These are phyloP conservation scores for Caloboletus inedulis DNA, from an alignment of 1,284 basidiomycete genomes.

Conservation along the genomic window DNA sequence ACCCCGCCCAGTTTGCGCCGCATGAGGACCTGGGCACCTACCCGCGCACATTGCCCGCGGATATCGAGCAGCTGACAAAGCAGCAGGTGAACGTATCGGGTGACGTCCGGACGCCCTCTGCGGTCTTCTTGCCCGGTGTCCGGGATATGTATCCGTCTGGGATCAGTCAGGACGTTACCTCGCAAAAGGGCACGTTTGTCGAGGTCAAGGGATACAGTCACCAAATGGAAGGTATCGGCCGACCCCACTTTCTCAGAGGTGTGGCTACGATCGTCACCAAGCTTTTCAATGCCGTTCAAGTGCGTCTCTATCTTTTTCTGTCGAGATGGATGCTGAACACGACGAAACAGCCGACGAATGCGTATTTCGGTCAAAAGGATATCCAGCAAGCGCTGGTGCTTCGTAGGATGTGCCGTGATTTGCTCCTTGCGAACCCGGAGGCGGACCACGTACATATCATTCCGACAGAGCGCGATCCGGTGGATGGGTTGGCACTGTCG, in stretches of 20 bases:
- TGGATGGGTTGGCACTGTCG: conserved; percentile 75
- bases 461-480: conserved; percentile 73
- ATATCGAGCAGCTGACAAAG: conserved; percentile 53
- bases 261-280: conserved; percentile 96
- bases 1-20: conserved; percentile 96
- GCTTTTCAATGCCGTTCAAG: conserved; percentile 90
- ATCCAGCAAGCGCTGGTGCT: conserved; percentile 94
- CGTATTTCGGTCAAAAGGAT: conserved; percentile 98
- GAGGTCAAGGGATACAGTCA: conserved; percentile 86
- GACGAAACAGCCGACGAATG: conserved; percentile 69
- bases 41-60: conserved; percentile 76
- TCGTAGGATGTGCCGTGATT: conserved; percentile 78
- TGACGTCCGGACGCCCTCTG: conserved; percentile 47
- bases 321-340: conserved; percentile 1
- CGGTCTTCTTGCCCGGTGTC: conserved; percentile 77
- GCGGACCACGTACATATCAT: conserved; percentile 74
- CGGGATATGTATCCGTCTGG: conserved; percentile 88
- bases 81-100: conserved; percentile 27
- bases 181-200: conserved; percentile 87
- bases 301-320: conserved; percentile 30
- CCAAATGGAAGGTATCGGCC: conserved; percentile 81
- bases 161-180: conserved; percentile 72
- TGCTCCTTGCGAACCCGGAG: conserved; percentile 76
- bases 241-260: conserved; percentile 93
- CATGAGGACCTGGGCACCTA: conserved; percentile 92